These are phyloP conservation scores for Thraustochytrium striatum DNA, from an alignment of 352 stramenopile species.

Conservation along the genomic window DNA sequence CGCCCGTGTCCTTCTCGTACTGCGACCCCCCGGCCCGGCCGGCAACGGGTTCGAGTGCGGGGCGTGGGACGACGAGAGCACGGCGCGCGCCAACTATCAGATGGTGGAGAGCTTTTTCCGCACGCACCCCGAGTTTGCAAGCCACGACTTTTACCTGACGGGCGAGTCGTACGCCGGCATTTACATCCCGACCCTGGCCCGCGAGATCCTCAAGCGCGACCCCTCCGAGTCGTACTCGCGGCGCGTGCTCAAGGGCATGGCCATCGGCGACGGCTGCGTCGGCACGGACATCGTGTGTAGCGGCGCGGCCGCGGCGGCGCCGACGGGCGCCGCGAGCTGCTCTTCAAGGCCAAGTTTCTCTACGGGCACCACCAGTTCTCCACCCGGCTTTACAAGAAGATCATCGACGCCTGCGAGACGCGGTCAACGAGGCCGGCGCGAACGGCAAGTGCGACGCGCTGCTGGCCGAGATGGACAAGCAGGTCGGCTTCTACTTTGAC, in stretches of 20 bases:
- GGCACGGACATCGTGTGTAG: constrained; percentile 56
- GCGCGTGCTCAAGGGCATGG: constrained; percentile 67
- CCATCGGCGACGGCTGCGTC: constrained; percentile 76
- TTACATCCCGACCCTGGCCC: constrained; percentile 60
- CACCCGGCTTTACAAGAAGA: constrained; percentile 63
- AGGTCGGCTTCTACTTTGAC: constrained; percentile 59
- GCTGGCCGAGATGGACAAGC: constrained; percentile 54
- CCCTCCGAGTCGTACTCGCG: constrained; percentile 60
- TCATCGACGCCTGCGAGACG: constrained; percentile 61
- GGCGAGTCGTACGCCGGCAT: constrained; percentile 72
- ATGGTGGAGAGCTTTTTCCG: constrained; percentile 70
- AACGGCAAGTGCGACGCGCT: constrained; percentile 54
- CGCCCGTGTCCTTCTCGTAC: constrained; percentile 62
- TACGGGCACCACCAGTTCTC: constrained; percentile 71
- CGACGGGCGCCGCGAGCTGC: constrained; percentile 59
- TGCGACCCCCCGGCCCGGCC: constrained; percentile 54
- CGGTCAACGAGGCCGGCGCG: constrained; percentile 58
- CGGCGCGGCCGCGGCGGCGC: constrained; percentile 63
- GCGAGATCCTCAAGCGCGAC: constrained; percentile 57
- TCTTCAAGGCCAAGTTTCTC: constrained; percentile 59
- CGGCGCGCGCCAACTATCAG: constrained; percentile 54
- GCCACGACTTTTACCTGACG: constrained; percentile 72
- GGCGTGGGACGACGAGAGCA: constrained; percentile 60
- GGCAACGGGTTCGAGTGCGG: constrained; percentile 52
- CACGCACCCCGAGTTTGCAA: constrained; percentile 70